These are phyloP conservation scores for Penicillium sumatraense DNA, from an alignment of 2,329 filamentous ascomycete genomes.

Conservation along the genomic window DNA sequence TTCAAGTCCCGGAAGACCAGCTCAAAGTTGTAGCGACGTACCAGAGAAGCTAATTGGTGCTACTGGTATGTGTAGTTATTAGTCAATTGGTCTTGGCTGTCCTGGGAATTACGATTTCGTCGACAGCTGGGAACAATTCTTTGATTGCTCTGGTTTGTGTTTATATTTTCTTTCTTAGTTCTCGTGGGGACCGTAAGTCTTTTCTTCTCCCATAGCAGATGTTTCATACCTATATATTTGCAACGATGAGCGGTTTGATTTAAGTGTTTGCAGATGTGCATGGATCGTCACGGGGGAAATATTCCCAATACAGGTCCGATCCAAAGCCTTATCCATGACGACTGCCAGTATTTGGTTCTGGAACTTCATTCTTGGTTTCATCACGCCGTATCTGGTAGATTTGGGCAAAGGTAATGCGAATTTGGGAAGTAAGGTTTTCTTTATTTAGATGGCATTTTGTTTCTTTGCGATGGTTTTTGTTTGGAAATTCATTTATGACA, in stretches of 20 bases:
- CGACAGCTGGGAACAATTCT: conserved; percentile 25
- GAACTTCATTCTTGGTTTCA: not conserved
- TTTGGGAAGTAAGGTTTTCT: not conserved
- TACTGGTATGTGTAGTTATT: conserved; percentile 47
- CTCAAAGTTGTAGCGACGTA: no score
- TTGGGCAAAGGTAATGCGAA: not conserved
- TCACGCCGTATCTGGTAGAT: not conserved
- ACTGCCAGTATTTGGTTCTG: not conserved
- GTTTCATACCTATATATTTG: no score
- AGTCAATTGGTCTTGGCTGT: conserved; percentile 54
- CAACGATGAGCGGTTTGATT: no score
- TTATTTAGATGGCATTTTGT: not conserved
- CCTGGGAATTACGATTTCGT: conserved; percentile 42
- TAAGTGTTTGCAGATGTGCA: no score
- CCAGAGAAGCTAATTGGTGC: no score
- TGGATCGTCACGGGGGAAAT: not conserved
- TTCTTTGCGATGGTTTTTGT: conserved; percentile 28
- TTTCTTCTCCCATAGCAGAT: no score
- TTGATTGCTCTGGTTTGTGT: not conserved
- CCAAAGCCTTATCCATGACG: not conserved
- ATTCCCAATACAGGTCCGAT: not conserved
- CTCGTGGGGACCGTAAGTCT: no score
- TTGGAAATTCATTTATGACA: conserved; percentile 79
- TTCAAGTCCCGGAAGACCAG: no score
- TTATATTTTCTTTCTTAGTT: not conserved